Evolutionary conservation across 1,284 basidiomycete species (phyloP).

Genomic region (Mixia osmundae): DNA sequence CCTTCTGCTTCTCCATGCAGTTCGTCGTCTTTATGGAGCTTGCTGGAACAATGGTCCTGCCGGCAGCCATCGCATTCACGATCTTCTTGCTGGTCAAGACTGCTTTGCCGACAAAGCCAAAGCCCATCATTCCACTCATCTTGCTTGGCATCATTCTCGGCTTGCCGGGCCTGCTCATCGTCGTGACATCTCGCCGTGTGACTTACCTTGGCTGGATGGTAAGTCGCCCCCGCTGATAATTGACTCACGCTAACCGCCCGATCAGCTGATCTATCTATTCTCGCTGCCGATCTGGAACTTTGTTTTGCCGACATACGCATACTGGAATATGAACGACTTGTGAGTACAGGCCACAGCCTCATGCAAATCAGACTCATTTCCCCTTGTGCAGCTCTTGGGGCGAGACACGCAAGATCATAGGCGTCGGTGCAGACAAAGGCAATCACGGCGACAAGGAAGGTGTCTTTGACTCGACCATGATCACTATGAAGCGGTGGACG

Average conservation of each 20-base stretch:
- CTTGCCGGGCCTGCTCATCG: conserved; percentile 26
- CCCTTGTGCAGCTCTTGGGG: conserved; percentile 19
- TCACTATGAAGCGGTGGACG: conserved; percentile 97
- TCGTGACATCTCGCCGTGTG: conserved; percentile 24
- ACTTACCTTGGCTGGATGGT: conserved; percentile 26
- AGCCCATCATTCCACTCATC: conserved; percentile 19
- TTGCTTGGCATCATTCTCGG: conserved; percentile 25
- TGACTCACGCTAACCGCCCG: no score
- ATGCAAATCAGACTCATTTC: conserved; percentile 19
- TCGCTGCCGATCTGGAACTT: conserved; percentile 27
- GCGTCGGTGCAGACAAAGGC: conserved; percentile 13
- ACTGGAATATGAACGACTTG: conserved; percentile 26
- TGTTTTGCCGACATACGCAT: conserved; percentile 17
- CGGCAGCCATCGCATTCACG: conserved; percentile 27
- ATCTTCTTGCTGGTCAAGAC: conserved; percentile 19
- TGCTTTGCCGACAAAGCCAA: neutral
- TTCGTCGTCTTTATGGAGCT: conserved; percentile 26
- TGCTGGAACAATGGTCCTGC: conserved; percentile 26
- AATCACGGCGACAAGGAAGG: conserved; percentile 37
- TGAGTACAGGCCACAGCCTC: conserved; percentile 1
- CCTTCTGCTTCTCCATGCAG: conserved; percentile 28
- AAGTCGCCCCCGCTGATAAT: no score
- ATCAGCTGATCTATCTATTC: conserved; percentile 24
- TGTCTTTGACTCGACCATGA: conserved; percentile 83
- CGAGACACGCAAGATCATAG: conserved; percentile 21